phyloP scores from a whole-genome alignment of 179 eudicot genomes.

The Nepenthes alata region DNA sequence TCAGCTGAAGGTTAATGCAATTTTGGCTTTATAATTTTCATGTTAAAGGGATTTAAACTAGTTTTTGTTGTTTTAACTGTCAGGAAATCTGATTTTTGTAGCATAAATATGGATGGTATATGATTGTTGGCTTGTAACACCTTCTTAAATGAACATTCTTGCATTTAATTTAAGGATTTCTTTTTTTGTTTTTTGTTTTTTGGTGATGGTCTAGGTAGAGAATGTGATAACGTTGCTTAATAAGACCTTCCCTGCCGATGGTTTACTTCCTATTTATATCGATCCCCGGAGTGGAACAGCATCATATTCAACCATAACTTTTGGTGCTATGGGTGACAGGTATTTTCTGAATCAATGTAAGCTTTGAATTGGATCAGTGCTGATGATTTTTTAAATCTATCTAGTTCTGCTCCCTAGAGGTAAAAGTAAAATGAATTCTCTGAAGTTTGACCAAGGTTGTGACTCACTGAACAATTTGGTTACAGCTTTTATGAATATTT shows the following conservation, averaged over 20 bases:
- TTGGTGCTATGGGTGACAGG: slow-evolving; percentile 99
- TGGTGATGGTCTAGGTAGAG: slow-evolving; percentile 51
- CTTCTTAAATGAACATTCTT: background rate
- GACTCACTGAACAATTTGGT: slow-evolving; percentile 8
- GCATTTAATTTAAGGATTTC: background rate
- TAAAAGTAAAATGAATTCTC: background rate
- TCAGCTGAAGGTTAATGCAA: slow-evolving; percentile 68
- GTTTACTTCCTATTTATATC: slow-evolving; percentile 88
- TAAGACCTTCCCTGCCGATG: slow-evolving; percentile 83
- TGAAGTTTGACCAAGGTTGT: slow-evolving; percentile 1
- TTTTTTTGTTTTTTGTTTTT: background rate
- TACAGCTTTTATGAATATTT: slow-evolving; percentile 98
- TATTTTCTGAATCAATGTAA: slow-evolving; percentile 9
- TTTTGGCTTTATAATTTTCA: background rate
- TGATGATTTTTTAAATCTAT: background rate
- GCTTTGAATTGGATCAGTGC: background rate
- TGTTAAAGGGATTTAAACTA: background rate
- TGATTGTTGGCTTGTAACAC: background rate
- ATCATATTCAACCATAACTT: slow-evolving; percentile 78
- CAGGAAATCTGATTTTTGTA: background rate
- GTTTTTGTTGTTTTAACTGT: background rate
- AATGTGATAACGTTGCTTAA: slow-evolving; percentile 70
- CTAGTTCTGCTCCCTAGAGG: slow-evolving; percentile 1
- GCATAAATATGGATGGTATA: background rate
- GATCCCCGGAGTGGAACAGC: slow-evolving; percentile 59